Percentiles rank a stretch among this genome's conserved stretches.
Conservation (phyloP, 495 filamentous ascomycete species). For the Parachaetomium inaequale region DNA sequence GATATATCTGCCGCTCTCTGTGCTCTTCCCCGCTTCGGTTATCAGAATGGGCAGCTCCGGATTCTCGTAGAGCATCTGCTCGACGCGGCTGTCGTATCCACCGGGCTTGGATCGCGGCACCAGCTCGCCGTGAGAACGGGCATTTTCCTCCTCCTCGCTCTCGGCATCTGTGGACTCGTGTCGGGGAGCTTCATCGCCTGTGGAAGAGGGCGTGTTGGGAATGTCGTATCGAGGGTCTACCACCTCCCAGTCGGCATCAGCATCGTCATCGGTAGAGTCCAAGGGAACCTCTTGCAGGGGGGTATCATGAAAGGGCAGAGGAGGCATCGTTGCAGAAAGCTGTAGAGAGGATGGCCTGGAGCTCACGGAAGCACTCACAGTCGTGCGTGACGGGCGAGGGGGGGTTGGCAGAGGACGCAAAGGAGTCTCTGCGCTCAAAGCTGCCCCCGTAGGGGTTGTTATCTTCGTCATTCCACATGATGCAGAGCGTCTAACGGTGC, state of each 20-base stretch:
- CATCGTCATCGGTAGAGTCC: conserved; percentile 31
- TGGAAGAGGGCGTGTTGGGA: conserved; percentile 43
- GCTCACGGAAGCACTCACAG: conserved; percentile 36
- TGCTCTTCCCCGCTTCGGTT: conserved; percentile 89
- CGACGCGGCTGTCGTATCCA: conserved; percentile 89
- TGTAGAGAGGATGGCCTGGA: neutral
- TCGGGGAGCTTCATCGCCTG: conserved; percentile 40
- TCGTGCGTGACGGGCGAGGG: conserved; percentile 56
- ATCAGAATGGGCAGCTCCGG: conserved; percentile 86
- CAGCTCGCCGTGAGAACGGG: conserved; percentile 48
- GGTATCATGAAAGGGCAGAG: conserved; percentile 29
- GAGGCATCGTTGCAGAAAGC: conserved; percentile 32
- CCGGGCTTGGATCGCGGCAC: conserved; percentile 66
- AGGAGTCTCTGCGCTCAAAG: conserved; percentile 78
- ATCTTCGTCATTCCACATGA: conserved; percentile 83
- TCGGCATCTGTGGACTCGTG: conserved; percentile 31
- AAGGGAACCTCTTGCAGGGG: too few relatives aligned
- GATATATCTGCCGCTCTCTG: conserved; percentile 83
- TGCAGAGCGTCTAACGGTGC: conserved; percentile 13
- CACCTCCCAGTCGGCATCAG: conserved; percentile 43
- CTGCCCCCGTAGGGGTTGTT: conserved; percentile 88
- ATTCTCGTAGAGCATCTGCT: conserved; percentile 94
- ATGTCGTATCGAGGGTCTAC: conserved; percentile 45
- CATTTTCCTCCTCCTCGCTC: conserved; percentile 52
- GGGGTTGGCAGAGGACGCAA: conserved; percentile 65